A percentile compares a stretch with the other conserved stretches of the same genome.
Conservation (phyloP, 169 alveolate genomes). For the Condylostoma magnum region DNA sequence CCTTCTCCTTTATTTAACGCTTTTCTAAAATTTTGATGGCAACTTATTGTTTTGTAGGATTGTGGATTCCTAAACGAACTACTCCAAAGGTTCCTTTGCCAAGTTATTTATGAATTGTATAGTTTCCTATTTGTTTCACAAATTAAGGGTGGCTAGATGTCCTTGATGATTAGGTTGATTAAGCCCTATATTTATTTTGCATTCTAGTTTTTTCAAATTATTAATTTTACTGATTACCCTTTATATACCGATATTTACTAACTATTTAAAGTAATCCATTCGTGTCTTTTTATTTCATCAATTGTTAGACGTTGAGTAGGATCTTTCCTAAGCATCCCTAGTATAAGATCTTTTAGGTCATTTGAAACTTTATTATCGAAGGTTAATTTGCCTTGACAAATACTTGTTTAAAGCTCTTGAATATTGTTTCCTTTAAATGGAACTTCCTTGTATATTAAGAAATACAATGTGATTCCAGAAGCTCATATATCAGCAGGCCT, state of each 20-base stretch:
- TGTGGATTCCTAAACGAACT: too few relatives aligned
- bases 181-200: too few relatives aligned
- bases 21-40: conserved; percentile 68
- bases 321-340: neutral
- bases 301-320: neutral
- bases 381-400: neutral
- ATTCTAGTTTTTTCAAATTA: too few relatives aligned
- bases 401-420: neutral
- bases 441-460: neutral
- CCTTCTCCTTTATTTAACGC: conserved; percentile 53
- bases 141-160: too few relatives aligned
- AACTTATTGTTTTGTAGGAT: too few relatives aligned
- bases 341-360: neutral
- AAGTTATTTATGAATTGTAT: too few relatives aligned
- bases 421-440: neutral
- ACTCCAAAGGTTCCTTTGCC: too few relatives aligned
- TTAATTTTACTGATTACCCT: too few relatives aligned
- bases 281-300: neutral
- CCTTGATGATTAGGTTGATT: too few relatives aligned
- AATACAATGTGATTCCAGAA: neutral
- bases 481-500: neutral
- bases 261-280: neutral
- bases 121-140: too few relatives aligned
- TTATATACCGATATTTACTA: neutral
- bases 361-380: neutral